Evolutionary conservation across 192 early-diverging fungal species (phyloP), one percentile per base, ranked within the genome.

Genomic region (Backusella mclennaniae): DNA sequence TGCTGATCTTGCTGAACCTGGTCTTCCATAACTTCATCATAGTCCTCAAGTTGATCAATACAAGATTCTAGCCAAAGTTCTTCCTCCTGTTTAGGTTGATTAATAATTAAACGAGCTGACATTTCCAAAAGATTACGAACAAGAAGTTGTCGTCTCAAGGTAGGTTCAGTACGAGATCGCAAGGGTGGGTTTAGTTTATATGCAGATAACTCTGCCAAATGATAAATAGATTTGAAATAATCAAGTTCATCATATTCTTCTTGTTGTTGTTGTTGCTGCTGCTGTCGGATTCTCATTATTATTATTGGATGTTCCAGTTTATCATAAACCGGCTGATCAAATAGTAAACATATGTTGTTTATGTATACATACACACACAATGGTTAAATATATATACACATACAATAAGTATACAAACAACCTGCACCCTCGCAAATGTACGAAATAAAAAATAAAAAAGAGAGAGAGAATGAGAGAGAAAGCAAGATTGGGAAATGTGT

Each of bases 41-140:
- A 46, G 17, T 74, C 46, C 31, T 73, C 71, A 12, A 81, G 46
- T 29, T 81, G 71, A 67, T 74, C 68, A 63, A 81, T 77, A 39
- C 80, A 81, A 52, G 71, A 67, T 33, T 81, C 80, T 36, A 81
- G 33, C 80, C 80, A 81, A 6, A 67, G 29, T 31, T 81, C 67
- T 73, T 81, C 80, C 3, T 23, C 26, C 35, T 39, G 26, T 59
- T 73, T 36, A 26, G 46, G 49, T 38, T 29, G 21, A 15, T 35
- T 68, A 17, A 38, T 42, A 41, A 67, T 41, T 41, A 42, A 23
- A 75, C 31, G 26, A 26, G 63, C 38, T 17, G 75, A 76, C 21
- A 52, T 17, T 6, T 53, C 33, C 9, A 76, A 35, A 15, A 76
- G 19, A 19, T 76, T 76, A n/a, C 75, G 75, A 36, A 70, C 44